These are phyloP conservation scores for Pluteus cervinus DNA, from an alignment of 768 basidiomycete species.

Conservation along the genomic window DNA sequence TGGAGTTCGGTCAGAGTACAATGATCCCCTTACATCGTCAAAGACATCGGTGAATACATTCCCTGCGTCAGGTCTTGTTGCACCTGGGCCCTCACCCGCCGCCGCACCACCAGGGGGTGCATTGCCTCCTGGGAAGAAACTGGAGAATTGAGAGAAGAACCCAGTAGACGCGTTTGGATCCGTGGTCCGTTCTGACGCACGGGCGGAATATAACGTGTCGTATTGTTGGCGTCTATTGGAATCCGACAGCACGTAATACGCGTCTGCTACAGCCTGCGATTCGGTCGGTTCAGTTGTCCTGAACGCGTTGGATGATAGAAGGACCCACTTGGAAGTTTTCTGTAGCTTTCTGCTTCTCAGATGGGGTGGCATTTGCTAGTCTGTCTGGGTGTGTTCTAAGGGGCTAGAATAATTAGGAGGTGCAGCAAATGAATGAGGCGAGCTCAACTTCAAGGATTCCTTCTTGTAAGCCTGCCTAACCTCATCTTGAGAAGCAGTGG, in stretches of 20 bases:
- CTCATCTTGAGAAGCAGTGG: slow-evolving; percentile 61
- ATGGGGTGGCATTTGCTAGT: slow-evolving; percentile 58
- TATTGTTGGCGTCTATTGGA: slow-evolving; percentile 66
- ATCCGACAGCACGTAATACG: slow-evolving; percentile 91
- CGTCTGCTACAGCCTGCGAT: slow-evolving; percentile 80
- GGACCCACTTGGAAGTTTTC: slow-evolving; percentile 74
- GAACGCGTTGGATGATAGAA: not conserved
- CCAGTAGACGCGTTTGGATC: slow-evolving; percentile 63
- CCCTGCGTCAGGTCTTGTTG: slow-evolving; percentile 75
- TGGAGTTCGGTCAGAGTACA: not conserved
- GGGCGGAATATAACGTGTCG: slow-evolving; percentile 57
- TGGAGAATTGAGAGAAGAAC: slow-evolving; percentile 75
- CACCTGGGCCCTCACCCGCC: slow-evolving; percentile 22
- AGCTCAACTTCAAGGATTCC: slow-evolving; percentile 63
- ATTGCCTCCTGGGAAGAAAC: slow-evolving; percentile 53
- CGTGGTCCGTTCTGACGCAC: slow-evolving; percentile 44
- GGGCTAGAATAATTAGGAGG: slow-evolving; percentile 14
- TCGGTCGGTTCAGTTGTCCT: slow-evolving; percentile 2
- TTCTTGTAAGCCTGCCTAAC: slow-evolving; percentile 73
- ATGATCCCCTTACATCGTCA: slow-evolving; percentile 60
- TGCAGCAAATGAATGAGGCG: slow-evolving; percentile 1
- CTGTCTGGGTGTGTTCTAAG: slow-evolving; percentile 86
- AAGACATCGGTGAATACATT: slow-evolving; percentile 83
- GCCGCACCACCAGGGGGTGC: slow-evolving; percentile 20
- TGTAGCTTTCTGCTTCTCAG: slow-evolving; percentile 71